These are phyloP conservation scores for Plantago major DNA, from an alignment of 257 asterid species.

Conservation along the genomic window DNA sequence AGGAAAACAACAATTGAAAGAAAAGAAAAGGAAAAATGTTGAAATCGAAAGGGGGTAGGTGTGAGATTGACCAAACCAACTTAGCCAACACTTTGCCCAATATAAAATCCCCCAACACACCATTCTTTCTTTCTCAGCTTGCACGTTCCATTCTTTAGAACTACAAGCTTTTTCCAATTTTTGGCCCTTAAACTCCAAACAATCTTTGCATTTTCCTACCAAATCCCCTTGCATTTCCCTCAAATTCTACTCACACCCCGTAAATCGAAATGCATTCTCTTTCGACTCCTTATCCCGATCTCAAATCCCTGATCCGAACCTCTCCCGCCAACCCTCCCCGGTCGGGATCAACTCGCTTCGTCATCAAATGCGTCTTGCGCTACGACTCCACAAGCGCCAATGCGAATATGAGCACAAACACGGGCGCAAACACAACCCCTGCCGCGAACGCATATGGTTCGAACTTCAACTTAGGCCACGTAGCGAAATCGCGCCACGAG, in stretches of 20 bases:
- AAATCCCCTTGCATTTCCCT: not conserved
- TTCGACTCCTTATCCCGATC: slow-evolving; percentile 20
- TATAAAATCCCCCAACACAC: slow-evolving; percentile 19
- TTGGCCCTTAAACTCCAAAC: not conserved
- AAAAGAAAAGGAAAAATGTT: not conserved
- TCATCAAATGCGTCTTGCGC: slow-evolving; percentile 29
- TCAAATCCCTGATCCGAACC: slow-evolving; percentile 28
- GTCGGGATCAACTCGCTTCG: slow-evolving; percentile 21
- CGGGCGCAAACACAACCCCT: not conserved
- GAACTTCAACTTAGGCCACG: slow-evolving; percentile 21
- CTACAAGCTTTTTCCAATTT: slow-evolving; percentile 3
- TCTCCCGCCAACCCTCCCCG: slow-evolving; percentile 15
- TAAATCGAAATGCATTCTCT: slow-evolving; percentile 17
- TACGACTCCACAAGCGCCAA: slow-evolving; percentile 27
- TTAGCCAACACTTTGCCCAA: slow-evolving; percentile 1
- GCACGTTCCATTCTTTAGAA: slow-evolving; percentile 17
- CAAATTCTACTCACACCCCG: slow-evolving; percentile 9
- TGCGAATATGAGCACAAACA: not conserved
- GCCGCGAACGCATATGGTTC: slow-evolving; percentile 1
- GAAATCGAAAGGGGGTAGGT: slow-evolving; percentile 17
- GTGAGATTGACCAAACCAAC: slow-evolving; percentile 28
- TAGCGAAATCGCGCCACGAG: slow-evolving; percentile 44
- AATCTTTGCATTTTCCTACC: not conserved
- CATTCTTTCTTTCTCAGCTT: slow-evolving; percentile 18
- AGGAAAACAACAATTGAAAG: not conserved